phyloP scores from a whole-genome alignment of 2,329 filamentous ascomycete species.

The Didymella glomerata region DNA sequence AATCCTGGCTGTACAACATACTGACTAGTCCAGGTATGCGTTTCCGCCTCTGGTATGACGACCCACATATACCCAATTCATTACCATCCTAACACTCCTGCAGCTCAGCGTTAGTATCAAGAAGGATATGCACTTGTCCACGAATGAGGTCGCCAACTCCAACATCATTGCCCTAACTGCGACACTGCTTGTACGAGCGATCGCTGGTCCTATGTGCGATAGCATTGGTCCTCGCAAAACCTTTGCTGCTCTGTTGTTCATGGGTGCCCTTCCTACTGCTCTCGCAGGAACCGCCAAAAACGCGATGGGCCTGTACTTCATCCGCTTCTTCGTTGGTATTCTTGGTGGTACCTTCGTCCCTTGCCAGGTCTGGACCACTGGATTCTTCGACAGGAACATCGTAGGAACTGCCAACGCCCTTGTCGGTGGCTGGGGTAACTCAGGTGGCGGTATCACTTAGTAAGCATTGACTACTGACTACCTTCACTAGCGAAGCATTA shows the following conservation, averaged over 20 bases:
- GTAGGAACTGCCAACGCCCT: constrained; percentile 89
- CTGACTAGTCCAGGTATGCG: constrained; percentile 70
- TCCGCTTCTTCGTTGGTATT: constrained; percentile 83
- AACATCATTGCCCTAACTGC: constrained; percentile 80
- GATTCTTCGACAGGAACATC: constrained; percentile 92
- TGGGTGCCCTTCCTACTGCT: constrained; percentile 81
- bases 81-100: constrained; percentile 53
- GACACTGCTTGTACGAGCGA: constrained; percentile 74
- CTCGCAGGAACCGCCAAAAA: constrained; percentile 79
- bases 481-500: neutral
- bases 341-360: constrained; percentile 81
- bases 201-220: constrained; percentile 87
- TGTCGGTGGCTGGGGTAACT: constrained; percentile 84
- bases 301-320: constrained; percentile 71
- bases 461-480: constrained; percentile 25
- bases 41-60: constrained; percentile 78
- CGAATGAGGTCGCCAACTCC: constrained; percentile 81
- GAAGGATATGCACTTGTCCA: constrained; percentile 75
- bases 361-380: constrained; percentile 92
- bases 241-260: constrained; percentile 78
- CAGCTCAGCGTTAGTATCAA: constrained; percentile 70
- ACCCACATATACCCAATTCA: constrained; percentile 14
- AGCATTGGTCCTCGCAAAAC: constrained; percentile 80
- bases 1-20: constrained; percentile 16
- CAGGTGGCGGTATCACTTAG: constrained; percentile 89